A percentile compares a stretch with the other conserved stretches of the same genome.
phyloP scores from a whole-genome alignment of 495 filamentous ascomycete genomes.

The Parathielavia appendiculata region DNA sequence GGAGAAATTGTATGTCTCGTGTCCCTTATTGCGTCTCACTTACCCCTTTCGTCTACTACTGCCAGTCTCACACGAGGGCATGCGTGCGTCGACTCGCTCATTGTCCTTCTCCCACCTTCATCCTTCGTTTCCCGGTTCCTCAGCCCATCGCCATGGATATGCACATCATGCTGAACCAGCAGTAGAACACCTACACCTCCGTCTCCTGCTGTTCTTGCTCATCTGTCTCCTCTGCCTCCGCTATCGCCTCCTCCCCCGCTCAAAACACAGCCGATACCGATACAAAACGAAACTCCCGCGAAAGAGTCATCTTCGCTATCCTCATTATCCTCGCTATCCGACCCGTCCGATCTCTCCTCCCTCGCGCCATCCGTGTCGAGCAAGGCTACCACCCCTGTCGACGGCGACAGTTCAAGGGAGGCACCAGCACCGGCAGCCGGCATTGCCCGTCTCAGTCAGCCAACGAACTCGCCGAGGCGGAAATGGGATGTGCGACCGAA shows the following conservation, averaged over 20 bases:
- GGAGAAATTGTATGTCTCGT: slow-evolving; percentile 12
- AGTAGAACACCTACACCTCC: slow-evolving; percentile 4
- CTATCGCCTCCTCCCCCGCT: slow-evolving; percentile 1
- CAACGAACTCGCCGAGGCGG: slow-evolving; percentile 24
- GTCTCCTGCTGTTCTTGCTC: not conserved
- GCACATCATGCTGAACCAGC: not conserved
- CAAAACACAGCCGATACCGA: not conserved
- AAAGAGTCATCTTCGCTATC: slow-evolving; percentile 13
- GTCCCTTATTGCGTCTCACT: too few relatives aligned
- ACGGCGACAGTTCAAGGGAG: slow-evolving; percentile 40
- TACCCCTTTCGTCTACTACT: not conserved
- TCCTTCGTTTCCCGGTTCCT: too few relatives aligned
- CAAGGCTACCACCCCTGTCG: slow-evolving; percentile 53
- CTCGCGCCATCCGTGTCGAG: slow-evolving; percentile 45
- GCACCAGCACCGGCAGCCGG: slow-evolving; percentile 1
- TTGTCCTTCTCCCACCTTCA: not conserved
- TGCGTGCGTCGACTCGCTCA: not conserved
- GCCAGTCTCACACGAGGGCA: not conserved
- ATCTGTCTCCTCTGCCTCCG: not conserved
- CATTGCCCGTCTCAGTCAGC: slow-evolving; percentile 6
- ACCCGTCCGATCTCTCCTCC: slow-evolving; percentile 44
- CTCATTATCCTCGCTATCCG: slow-evolving; percentile 24
- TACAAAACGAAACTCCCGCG: not conserved
- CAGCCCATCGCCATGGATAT: not conserved
- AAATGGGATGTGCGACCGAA: slow-evolving; percentile 60